Base-by-base conservation (phyloP, 139 green algal species). In the Penium margaritaceum region DNA sequence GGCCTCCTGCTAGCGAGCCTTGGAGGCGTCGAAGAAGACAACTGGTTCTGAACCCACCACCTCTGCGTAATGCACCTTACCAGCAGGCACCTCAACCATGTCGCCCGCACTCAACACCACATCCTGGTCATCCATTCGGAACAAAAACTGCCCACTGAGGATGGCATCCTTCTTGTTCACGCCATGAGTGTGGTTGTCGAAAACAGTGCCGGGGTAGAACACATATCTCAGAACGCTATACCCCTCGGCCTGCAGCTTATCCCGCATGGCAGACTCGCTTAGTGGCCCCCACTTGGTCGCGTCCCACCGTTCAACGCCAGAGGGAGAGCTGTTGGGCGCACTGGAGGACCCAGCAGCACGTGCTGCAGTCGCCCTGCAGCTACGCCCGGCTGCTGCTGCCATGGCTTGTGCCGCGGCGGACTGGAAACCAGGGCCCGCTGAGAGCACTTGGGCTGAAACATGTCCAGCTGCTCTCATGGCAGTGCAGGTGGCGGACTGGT, bases 141-240 rank as follows among this genome's bases (percentile, higher is more conserved):
- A 66, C 9, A 66, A 39, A 29, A 66, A 66, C 27, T 29, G 58
- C 6, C 58, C 58, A 19, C 27, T 27, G 1, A 39, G 32, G 30
- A 66, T 66, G 58, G 24, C 27, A 29, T 66, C 58, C 30, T 66
- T 66, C 58, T 66, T 66, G 58, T 66, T 19, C 58, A 66, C 58
- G 58, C 32, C 58, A 29, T 66, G 58, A 24, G 30, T 32, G 58
- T 66, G 58, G 24, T 66, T 21, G 5, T 27, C 24, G 30, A 66
- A 66, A 24, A 37, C 58, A 24, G 58, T 66, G 58, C 58, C 58
- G 24, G 58, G 58, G 6, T 24, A 5, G 58, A 66, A 66, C 27
- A 6, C 58, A 39, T 66, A 66, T 5, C 58, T 24, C 24, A 9
- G 34, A 38, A 39, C 58, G 1, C 58, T 38, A 29, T 66, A 66